A percentile compares a stretch with the other conserved stretches of the same genome.
Conservation (phyloP, 495 filamentous ascomycete genomes). For the Penicillium antarcticum region DNA sequence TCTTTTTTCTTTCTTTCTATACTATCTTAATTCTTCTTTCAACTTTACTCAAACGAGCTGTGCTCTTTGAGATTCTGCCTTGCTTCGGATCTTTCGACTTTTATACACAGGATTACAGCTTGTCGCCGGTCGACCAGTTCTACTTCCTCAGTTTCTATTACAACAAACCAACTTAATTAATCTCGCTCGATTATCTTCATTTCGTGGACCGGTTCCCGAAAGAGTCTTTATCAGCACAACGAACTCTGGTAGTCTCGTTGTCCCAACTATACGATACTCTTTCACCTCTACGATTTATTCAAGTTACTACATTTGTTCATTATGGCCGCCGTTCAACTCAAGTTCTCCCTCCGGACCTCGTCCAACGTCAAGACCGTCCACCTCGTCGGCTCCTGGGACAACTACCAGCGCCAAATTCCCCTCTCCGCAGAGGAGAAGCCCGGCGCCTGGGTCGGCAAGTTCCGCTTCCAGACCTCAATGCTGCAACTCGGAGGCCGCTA, state of each 20-base stretch:
- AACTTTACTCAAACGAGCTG: slow-evolving; percentile 35
- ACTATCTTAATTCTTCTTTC: slow-evolving; percentile 26
- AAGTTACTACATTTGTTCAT: slow-evolving; percentile 42
- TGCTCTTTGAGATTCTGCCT: slow-evolving; percentile 40
- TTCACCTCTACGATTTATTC: slow-evolving; percentile 19
- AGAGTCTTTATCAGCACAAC: slow-evolving; percentile 10
- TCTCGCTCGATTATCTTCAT: slow-evolving; percentile 54
- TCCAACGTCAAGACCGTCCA: slow-evolving; percentile 97
- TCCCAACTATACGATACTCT: slow-evolving; percentile 15
- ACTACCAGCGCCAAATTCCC: slow-evolving; percentile 88
- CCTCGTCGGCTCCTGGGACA: slow-evolving; percentile 97
- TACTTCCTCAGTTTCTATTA: slow-evolving; percentile 24
- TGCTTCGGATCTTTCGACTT: slow-evolving; percentile 35
- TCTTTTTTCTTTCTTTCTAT: slow-evolving; percentile 39
- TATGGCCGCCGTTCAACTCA: slow-evolving; percentile 83
- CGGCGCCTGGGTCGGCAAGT: slow-evolving; percentile 90
- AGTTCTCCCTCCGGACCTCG: slow-evolving; percentile 91
- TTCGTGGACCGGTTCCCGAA: slow-evolving; percentile 29
- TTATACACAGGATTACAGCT: slow-evolving; percentile 18
- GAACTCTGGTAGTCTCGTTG: slow-evolving; percentile 23
- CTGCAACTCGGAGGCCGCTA: slow-evolving; percentile 84
- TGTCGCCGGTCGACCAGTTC: slow-evolving; percentile 52
- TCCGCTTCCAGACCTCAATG: slow-evolving; percentile 85
- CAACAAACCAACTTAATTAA: slow-evolving; percentile 49
- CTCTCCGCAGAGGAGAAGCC: slow-evolving; percentile 85